These are phyloP conservation scores for Lactarius indigo DNA, from an alignment of 768 basidiomycete species.

Conservation along the genomic window DNA sequence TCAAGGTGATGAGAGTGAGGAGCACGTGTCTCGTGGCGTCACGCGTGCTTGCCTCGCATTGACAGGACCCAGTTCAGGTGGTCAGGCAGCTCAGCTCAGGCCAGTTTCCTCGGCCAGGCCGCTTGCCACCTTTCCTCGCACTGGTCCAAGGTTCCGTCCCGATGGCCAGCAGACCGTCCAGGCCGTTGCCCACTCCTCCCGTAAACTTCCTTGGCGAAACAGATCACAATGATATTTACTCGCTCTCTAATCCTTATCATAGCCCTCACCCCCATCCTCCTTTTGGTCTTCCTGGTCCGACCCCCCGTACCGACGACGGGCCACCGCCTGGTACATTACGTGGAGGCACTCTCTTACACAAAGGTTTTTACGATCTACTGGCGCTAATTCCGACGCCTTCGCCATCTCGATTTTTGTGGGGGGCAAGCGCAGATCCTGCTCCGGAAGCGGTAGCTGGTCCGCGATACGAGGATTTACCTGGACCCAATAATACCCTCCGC, in stretches of 20 bases:
- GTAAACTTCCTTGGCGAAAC: not conserved
- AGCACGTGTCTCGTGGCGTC: slow-evolving; percentile 20
- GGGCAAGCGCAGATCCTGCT: slow-evolving; percentile 33
- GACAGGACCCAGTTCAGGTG: not conserved
- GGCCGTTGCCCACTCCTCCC: slow-evolving; percentile 25
- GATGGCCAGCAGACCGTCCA: slow-evolving; percentile 19
- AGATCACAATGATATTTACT: slow-evolving; percentile 18
- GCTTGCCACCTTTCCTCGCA: not conserved
- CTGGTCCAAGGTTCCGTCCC: not conserved
- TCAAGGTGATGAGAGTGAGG: not conserved
- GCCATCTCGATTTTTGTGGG: slow-evolving; percentile 64
- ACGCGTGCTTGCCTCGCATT: slow-evolving; percentile 11
- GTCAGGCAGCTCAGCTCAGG: not conserved
- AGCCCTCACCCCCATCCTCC: slow-evolving; percentile 38
- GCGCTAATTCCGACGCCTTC: slow-evolving; percentile 66
- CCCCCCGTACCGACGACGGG: slow-evolving; percentile 36
- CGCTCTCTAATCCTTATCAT: slow-evolving; percentile 24
- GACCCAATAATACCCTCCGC: slow-evolving; percentile 32
- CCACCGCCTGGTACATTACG: slow-evolving; percentile 50
- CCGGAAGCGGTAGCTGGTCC: slow-evolving; percentile 55
- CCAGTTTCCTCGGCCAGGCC: not conserved
- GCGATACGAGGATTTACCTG: slow-evolving; percentile 58
- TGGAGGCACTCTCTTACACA: slow-evolving; percentile 73
- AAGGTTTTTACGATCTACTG: slow-evolving; percentile 86
- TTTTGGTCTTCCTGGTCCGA: slow-evolving; percentile 28